These are phyloP conservation scores for Colletotrichum shisoi DNA, from an alignment of 2,329 filamentous ascomycete species.

Conservation along the genomic window DNA sequence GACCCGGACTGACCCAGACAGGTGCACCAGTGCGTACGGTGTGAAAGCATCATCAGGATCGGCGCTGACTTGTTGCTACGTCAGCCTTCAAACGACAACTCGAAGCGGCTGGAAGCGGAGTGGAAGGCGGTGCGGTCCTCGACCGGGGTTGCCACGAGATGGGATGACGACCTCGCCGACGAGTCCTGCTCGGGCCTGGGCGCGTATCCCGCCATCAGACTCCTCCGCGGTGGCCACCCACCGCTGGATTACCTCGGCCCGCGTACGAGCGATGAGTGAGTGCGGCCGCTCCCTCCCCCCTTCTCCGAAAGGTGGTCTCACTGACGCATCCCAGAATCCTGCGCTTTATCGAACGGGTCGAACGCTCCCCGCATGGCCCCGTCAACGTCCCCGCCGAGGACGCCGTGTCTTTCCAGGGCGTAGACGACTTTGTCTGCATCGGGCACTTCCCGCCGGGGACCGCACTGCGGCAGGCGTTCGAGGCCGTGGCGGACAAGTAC, in stretches of 20 bases:
- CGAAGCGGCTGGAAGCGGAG: slow-evolving; percentile 12
- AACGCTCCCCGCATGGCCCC: slow-evolving; percentile 42
- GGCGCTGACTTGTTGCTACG: background rate
- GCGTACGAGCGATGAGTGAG: slow-evolving; percentile 27
- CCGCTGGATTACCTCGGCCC: slow-evolving; percentile 20
- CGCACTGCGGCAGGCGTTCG: slow-evolving; percentile 40
- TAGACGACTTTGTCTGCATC: slow-evolving; percentile 48
- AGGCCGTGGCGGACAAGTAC: slow-evolving; percentile 43
- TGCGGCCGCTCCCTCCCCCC: background rate
- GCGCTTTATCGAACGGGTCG: slow-evolving; percentile 43
- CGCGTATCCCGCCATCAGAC: slow-evolving; percentile 21
- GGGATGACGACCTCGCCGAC: slow-evolving; percentile 7
- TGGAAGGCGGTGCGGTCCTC: slow-evolving; percentile 20
- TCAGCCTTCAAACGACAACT: slow-evolving; percentile 7
- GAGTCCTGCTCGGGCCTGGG: slow-evolving; percentile 7
- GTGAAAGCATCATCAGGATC: background rate
- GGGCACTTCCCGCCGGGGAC: slow-evolving; percentile 43
- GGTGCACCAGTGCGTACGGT: slow-evolving; percentile 8
- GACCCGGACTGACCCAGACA: background rate
- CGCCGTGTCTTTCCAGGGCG: slow-evolving; percentile 43
- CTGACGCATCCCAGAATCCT: slow-evolving; percentile 40
- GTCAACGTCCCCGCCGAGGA: slow-evolving; percentile 40
- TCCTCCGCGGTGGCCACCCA: slow-evolving; percentile 9
- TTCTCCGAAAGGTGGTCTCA: background rate
- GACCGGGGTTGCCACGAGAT: slow-evolving; percentile 18